Base-by-base conservation (phyloP, 2,329 filamentous ascomycete species). In the Ceratocystiopsis sp. region DNA sequence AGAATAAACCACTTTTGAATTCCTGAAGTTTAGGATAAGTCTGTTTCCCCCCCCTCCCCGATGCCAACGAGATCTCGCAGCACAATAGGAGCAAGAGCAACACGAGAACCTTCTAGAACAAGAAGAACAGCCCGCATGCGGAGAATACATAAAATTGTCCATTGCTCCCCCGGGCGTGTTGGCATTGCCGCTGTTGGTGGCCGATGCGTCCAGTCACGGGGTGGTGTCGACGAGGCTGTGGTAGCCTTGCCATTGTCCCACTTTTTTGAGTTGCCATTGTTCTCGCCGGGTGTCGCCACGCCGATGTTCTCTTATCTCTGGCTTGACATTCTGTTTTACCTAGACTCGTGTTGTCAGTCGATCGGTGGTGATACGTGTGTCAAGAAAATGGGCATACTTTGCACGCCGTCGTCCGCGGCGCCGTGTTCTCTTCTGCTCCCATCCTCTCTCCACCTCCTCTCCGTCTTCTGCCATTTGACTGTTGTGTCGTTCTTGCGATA, bases 361-460 rank as follows among this genome's bases (percentile, higher is more conserved):
- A n/a, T n/a, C n/a, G n/a, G n/a, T n/a, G n/a, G n/a, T n/a, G n/a
- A n/a, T n/a, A n/a, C n/a, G n/a, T n/a, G n/a, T n/a, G n/a, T n/a
- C n/a, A n/a, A n/a, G n/a, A n/a, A n/a, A n/a, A 55, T 49, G 36
- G 49, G 50, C n/a, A 55, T 49, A 18, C 46, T 52, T 13, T 54
- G 47, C 32, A 57, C 35, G 29, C 51, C 54, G 33, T 51, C 49
- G 40, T 49, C 46, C 14, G 54, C 45, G 44, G 53, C 52, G 17
- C 47, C 50, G 46, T 21, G 19, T 38, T 38, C 14, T 17, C 17
- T 34, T 21, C 12, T 40, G 7, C n/a, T 11, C 16, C 13, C 10
- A 36, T 36, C 13, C n/a, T 36, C n/a, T n/a, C 12, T 34, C 9
- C 32, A 34, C 32, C 14, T 34, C 32, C 9, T 36, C 16, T 36